A percentile compares a stretch with the other conserved stretches of the same genome.
These are phyloP conservation scores for Oryza glumipatula DNA, from an alignment of 176 grass and related monocot genomes.

Conservation along the genomic window DNA sequence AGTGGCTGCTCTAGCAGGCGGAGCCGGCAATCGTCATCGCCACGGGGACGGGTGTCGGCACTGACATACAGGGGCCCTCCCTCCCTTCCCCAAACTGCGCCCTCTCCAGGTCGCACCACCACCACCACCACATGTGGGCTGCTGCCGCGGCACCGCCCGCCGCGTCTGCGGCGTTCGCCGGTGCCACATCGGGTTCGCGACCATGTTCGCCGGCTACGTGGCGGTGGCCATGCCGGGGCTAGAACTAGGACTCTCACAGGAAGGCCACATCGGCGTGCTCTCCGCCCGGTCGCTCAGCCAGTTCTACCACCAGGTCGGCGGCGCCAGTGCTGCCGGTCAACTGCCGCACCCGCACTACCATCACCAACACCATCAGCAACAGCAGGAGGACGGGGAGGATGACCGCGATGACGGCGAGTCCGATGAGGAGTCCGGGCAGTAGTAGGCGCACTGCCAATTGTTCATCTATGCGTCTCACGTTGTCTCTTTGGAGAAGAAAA, in stretches of 20 bases:
- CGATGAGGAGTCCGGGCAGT: no score
- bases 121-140: slow-evolving; percentile 60
- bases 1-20: slow-evolving; percentile 87
- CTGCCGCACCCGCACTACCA: no score
- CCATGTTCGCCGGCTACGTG: slow-evolving; percentile 60
- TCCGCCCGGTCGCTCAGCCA: slow-evolving; percentile 55
- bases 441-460: no score
- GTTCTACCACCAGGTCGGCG: slow-evolving; percentile 3
- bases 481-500: no score
- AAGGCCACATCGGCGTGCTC: slow-evolving; percentile 73
- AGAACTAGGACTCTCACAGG: slow-evolving; percentile 74
- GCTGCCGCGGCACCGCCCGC: slow-evolving; percentile 22
- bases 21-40: slow-evolving; percentile 80
- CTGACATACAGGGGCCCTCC: slow-evolving; percentile 32
- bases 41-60: slow-evolving; percentile 42
- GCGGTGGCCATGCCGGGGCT: slow-evolving; percentile 60
- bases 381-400: no score
- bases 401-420: no score
- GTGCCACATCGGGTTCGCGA: slow-evolving; percentile 62
- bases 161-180: slow-evolving; percentile 43
- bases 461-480: no score
- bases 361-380: no score
- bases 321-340: no score
- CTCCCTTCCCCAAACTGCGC: slow-evolving; percentile 49
- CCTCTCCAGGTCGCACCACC: slow-evolving; percentile 51